phyloP scores from a whole-genome alignment of 345 rosid species.

The Psidium guajava region DNA sequence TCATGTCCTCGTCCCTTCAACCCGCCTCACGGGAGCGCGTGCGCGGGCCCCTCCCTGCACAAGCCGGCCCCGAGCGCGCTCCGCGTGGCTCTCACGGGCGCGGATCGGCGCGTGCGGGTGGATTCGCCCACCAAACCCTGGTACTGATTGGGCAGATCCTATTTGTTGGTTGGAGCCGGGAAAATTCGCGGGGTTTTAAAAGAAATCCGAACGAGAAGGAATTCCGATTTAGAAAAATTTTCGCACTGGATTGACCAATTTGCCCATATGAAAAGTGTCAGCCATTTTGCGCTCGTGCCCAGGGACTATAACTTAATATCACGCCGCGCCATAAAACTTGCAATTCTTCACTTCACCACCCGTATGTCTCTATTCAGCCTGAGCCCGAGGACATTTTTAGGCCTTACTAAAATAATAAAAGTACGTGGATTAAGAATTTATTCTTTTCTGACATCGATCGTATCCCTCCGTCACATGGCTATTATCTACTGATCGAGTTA shows the following conservation, averaged over 20 bases:
- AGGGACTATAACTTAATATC: background rate
- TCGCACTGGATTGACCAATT: background rate
- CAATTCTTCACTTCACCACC: background rate
- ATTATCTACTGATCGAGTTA: background rate
- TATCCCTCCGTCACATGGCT: background rate
- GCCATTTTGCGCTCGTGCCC: background rate
- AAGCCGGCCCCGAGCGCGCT: background rate
- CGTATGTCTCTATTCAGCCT: background rate
- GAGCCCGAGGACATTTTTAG: background rate
- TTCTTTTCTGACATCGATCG: background rate
- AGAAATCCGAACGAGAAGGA: background rate
- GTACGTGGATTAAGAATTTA: background rate
- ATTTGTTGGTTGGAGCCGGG: constrained; percentile 17
- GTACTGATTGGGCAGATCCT: background rate
- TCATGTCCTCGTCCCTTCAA: too few species aligned
- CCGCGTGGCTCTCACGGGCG: background rate
- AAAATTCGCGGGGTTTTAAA: constrained; percentile 15
- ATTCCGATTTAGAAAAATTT: background rate
- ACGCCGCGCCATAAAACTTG: background rate
- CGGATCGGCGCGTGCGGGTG: background rate
- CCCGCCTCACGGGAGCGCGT: too few species aligned
- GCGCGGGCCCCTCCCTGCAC: background rate
- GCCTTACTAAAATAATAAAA: background rate
- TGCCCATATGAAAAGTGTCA: background rate
- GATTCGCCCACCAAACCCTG: background rate